These are phyloP conservation scores for Cyathus striatus DNA, from an alignment of 768 basidiomycete genomes.

Conservation along the genomic window DNA sequence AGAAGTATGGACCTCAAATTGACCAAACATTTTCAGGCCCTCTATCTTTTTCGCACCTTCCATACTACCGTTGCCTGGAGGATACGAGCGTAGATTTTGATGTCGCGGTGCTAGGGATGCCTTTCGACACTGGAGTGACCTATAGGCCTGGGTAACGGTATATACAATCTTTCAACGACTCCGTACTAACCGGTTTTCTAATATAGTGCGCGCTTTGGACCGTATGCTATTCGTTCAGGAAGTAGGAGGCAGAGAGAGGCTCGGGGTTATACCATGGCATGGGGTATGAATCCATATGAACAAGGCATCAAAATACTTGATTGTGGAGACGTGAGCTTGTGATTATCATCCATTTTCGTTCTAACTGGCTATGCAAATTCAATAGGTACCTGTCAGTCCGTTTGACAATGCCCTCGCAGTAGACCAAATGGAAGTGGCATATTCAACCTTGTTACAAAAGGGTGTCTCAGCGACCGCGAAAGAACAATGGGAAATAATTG, in stretches of 20 bases:
- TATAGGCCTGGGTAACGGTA: conserved; percentile 47
- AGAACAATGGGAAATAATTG: no score
- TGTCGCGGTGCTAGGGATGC: conserved; percentile 77
- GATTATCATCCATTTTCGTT: conserved; percentile 1
- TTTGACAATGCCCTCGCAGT: conserved; percentile 82
- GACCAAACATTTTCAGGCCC: conserved; percentile 80
- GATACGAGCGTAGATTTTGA: conserved; percentile 52
- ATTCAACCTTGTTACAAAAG: conserved; percentile 70
- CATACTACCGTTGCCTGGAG: conserved; percentile 69
- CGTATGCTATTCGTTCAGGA: conserved; percentile 78
- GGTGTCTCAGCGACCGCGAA: no score
- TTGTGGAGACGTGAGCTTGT: conserved; percentile 81
- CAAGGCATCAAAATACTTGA: conserved; percentile 61
- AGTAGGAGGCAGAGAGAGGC: conserved; percentile 58
- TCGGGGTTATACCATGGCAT: conserved; percentile 65
- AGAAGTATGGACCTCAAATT: conserved; percentile 70
- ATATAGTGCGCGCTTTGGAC: conserved; percentile 80
- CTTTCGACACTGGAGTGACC: conserved; percentile 69
- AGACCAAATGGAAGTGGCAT: conserved; percentile 85
- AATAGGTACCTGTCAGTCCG: conserved; percentile 67
- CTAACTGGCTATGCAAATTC: neutral
- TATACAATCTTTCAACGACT: conserved; percentile 7
- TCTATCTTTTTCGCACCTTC: conserved; percentile 77
- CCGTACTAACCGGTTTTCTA: neutral
- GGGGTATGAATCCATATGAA: conserved; percentile 64